phyloP scores from a whole-genome alignment of 805 yeast genomes.

The Hanseniaspora hatyaiensis region DNA sequence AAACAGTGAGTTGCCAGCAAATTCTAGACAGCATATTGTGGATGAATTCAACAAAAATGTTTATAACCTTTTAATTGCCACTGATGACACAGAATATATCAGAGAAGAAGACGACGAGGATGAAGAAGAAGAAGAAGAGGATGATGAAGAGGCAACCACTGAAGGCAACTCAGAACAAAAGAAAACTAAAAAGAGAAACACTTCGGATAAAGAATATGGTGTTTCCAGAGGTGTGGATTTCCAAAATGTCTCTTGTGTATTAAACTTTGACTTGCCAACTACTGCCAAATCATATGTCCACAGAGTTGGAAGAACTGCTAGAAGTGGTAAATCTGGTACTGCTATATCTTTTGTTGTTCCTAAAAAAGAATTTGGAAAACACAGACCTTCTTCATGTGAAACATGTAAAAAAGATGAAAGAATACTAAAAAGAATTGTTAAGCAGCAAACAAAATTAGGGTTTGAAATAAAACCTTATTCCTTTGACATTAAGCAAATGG shows the following conservation, averaged over 20 bases:
- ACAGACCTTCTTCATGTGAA: slow-evolving; percentile 61
- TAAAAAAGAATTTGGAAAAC: slow-evolving; percentile 72
- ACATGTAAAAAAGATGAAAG: slow-evolving; percentile 78
- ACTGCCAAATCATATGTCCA: slow-evolving; percentile 84
- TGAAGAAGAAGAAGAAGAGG: slow-evolving; percentile 18
- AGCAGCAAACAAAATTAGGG: slow-evolving; percentile 63
- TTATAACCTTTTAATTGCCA: slow-evolving; percentile 79
- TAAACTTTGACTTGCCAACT: slow-evolving; percentile 87
- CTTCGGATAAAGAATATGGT: slow-evolving; percentile 69
- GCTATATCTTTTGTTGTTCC: slow-evolving; percentile 87
- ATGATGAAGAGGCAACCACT: slow-evolving; percentile 17
- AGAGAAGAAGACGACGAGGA: slow-evolving; percentile 36
- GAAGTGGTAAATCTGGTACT: slow-evolving; percentile 93
- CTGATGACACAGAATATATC: slow-evolving; percentile 70
- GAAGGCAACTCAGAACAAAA: slow-evolving; percentile 21
- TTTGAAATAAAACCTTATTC: slow-evolving; percentile 73
- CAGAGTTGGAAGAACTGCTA: slow-evolving; percentile 92
- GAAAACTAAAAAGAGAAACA: slow-evolving; percentile 23
- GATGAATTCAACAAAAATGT: slow-evolving; percentile 89
- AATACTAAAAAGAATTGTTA: slow-evolving; percentile 61
- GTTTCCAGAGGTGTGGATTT: slow-evolving; percentile 96
- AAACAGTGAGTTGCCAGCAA: slow-evolving; percentile 84
- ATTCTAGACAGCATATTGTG: slow-evolving; percentile 86
- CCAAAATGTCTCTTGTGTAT: slow-evolving; percentile 88
- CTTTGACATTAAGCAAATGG: slow-evolving; percentile 83